Evolutionary conservation across 2,329 filamentous ascomycete genomes (phyloP).

Genomic region (Hawksworthiomyces lignivorus): DNA sequence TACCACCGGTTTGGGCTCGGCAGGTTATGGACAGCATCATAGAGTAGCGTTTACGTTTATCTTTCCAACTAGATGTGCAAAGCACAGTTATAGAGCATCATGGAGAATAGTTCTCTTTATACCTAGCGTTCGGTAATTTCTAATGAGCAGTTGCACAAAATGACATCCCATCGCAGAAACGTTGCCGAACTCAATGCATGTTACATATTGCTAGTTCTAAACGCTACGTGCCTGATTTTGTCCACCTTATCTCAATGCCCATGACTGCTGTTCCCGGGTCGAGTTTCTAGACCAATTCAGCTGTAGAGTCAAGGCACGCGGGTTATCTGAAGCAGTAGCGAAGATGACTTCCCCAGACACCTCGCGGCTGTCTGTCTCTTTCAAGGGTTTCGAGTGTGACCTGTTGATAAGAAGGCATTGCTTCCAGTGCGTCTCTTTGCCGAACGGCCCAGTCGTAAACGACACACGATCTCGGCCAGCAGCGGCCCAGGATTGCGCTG

Average conservation of each 20-base stretch:
- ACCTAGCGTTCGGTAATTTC: too few relatives aligned
- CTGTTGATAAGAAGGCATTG: constrained; percentile 71
- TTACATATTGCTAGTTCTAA: too few relatives aligned
- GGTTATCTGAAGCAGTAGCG: constrained; percentile 59
- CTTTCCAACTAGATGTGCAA: too few relatives aligned
- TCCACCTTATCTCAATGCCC: constrained; percentile 27
- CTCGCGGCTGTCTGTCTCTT: constrained; percentile 45
- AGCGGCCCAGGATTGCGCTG: constrained; percentile 57
- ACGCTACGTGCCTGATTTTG: too few relatives aligned
- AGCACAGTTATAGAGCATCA: too few relatives aligned
- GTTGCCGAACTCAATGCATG: too few relatives aligned
- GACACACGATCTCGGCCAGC: constrained; percentile 56
- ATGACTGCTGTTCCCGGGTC: constrained; percentile 38
- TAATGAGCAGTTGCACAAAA: too few relatives aligned
- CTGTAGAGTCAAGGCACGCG: constrained; percentile 58
- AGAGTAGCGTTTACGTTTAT: background rate
- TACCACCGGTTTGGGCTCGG: too few relatives aligned
- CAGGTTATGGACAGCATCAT: too few relatives aligned
- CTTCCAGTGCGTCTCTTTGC: constrained; percentile 81
- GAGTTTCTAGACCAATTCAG: constrained; percentile 50
- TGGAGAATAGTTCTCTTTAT: too few relatives aligned
- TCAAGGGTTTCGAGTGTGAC: constrained; percentile 38
- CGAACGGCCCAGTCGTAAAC: constrained; percentile 78
- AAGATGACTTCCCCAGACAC: constrained; percentile 65
- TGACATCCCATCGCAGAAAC: too few relatives aligned